A percentile compares a stretch with the other conserved stretches of the same genome.
These are phyloP conservation scores for Xylariaceae sp. DNA, from an alignment of 2,329 filamentous ascomycete species.

Conservation along the genomic window DNA sequence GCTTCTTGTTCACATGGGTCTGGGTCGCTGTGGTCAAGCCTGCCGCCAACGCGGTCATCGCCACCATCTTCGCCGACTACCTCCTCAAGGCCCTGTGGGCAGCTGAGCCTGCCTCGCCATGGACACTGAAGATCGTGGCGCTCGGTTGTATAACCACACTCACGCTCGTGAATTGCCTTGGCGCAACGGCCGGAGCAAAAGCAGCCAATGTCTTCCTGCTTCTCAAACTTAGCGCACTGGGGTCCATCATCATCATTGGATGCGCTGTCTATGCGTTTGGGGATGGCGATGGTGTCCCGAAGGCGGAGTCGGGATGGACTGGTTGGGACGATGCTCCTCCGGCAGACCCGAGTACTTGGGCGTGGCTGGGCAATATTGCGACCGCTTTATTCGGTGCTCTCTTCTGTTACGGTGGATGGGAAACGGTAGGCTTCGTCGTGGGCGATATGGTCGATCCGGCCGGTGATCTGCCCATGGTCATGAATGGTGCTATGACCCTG, in stretches of 20 bases:
- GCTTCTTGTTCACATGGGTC: conserved; percentile 39
- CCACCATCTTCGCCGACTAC: conserved; percentile 40
- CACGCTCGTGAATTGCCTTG: conserved; percentile 39
- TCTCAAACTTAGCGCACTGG: conserved; percentile 25
- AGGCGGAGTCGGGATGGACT: conserved; percentile 30
- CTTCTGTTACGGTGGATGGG: conserved; percentile 41
- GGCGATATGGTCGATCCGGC: conserved; percentile 24
- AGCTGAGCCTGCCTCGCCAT: conserved; percentile 15
- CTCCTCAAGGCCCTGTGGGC: conserved; percentile 28
- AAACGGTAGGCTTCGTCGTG: conserved; percentile 33
- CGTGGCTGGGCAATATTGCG: conserved; percentile 34
- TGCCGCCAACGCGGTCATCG: conserved; percentile 39
- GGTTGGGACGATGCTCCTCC: conserved; percentile 7
- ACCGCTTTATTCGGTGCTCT: conserved; percentile 38
- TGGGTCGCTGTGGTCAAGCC: conserved; percentile 41
- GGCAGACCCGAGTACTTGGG: conserved; percentile 26
- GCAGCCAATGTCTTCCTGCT: conserved; percentile 37
- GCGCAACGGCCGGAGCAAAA: conserved; percentile 34
- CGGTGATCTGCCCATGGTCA: conserved; percentile 32
- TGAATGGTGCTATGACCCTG: conserved; percentile 37
- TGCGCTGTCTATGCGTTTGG: conserved; percentile 23
- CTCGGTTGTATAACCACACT: conserved; percentile 32
- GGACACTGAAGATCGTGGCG: conserved; percentile 33
- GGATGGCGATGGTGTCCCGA: conserved; percentile 31
- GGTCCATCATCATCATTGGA: conserved; percentile 20